Evolutionary conservation across 768 basidiomycete genomes (phyloP).

Genomic region (Pleurotus salmoneostramineus): DNA sequence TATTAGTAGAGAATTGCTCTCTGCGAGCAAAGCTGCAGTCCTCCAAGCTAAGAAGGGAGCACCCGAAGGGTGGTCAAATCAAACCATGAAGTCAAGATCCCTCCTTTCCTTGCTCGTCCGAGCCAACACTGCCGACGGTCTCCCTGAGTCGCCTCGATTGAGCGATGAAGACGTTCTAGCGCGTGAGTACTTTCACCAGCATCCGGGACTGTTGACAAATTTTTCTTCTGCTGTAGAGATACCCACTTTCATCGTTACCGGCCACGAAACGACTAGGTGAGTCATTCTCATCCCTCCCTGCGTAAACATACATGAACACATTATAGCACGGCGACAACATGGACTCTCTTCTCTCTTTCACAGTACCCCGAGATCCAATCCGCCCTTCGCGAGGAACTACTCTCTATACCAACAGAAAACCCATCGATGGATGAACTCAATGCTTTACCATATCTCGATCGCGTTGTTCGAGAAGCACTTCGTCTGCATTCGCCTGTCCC

Average conservation of each 20-base stretch:
- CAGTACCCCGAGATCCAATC: constrained; percentile 33
- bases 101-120: constrained; percentile 39
- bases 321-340: constrained; percentile 25
- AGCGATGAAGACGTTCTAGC: constrained; percentile 45
- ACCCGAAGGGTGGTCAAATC: constrained; percentile 10
- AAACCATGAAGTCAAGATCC: constrained; percentile 34
- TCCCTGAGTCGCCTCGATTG: constrained; percentile 38
- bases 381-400: constrained; percentile 42
- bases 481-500: constrained; percentile 37
- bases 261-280: constrained; percentile 39
- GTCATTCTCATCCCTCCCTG: neutral
- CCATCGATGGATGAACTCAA: constrained; percentile 52
- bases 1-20: constrained; percentile 38
- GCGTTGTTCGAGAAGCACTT: constrained; percentile 39
- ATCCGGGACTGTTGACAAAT: neutral
- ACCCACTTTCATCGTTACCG: constrained; percentile 39
- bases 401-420: constrained; percentile 28
- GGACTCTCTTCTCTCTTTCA: constrained; percentile 42
- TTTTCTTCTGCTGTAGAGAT: constrained; percentile 25
- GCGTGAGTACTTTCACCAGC: constrained; percentile 19
- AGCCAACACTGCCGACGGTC: constrained; percentile 47
- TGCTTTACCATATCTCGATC: constrained; percentile 48
- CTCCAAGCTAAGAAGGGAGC: constrained; percentile 9
- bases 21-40: constrained; percentile 34
- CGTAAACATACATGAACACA: neutral